These are phyloP conservation scores for Borovskyia barvae DNA, from an alignment of 208 protist genomes.

Conservation along the genomic window DNA sequence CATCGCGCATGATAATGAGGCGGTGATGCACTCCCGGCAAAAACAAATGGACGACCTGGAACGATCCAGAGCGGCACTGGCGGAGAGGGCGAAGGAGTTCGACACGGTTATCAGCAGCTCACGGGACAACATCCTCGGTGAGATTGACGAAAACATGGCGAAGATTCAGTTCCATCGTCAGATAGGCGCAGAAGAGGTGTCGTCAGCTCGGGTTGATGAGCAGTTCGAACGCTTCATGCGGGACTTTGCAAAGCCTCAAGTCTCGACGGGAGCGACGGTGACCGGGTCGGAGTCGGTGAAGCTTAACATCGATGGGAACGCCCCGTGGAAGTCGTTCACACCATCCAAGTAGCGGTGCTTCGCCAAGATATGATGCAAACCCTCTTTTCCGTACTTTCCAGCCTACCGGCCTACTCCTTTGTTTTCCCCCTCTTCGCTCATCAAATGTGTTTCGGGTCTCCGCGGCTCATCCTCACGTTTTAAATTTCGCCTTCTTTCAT, in stretches of 20 bases:
- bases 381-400: no score
- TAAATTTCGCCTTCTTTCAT: no score
- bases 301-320: conserved; percentile 80
- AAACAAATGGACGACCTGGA: conserved; percentile 63
- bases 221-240: conserved; percentile 90
- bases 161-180: conserved; percentile 81
- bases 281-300: neutral
- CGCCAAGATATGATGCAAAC: no score
- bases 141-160: conserved; percentile 79
- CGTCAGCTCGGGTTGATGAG: conserved; percentile 76
- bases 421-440: no score
- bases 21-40: conserved; percentile 29
- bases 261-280: neutral
- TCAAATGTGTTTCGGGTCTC: no score
- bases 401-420: no score
- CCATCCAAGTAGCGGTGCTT: conserved; percentile 27
- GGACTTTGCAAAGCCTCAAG: conserved; percentile 47
- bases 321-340: conserved; percentile 81
- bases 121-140: conserved; percentile 35
- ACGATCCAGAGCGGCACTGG: conserved; percentile 24
- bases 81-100: conserved; percentile 21
- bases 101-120: conserved; percentile 14
- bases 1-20: conserved; percentile 56
- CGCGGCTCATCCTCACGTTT: no score
- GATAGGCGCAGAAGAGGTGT: conserved; percentile 61